Percentiles rank a stretch among this genome's conserved stretches.
Evolutionary conservation across 305 asterid genomes (phyloP).

Genomic region (Solanum hybrid): DNA sequence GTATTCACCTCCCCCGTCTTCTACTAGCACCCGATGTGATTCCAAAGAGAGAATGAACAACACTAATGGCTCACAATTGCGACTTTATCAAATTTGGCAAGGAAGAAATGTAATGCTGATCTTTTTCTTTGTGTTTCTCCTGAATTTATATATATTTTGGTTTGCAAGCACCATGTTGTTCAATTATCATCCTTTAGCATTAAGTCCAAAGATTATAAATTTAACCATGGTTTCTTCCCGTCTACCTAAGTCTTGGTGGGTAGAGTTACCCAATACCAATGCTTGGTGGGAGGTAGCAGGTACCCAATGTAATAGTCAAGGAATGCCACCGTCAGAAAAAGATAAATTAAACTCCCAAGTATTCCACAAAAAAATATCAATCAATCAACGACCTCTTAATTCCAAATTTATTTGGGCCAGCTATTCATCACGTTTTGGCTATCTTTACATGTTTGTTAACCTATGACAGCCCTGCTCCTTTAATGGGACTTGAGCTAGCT

Average conservation of each 20-base stretch:
- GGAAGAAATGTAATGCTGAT: slow-evolving; percentile 36
- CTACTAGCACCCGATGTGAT: neutral
- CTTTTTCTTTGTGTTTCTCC: neutral
- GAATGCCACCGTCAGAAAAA: neutral
- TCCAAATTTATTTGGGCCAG: neutral
- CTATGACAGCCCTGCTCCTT: neutral
- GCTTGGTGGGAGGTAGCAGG: neutral
- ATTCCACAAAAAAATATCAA: neutral
- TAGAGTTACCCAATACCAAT: neutral
- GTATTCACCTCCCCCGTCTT: slow-evolving; percentile 20
- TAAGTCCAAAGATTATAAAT: neutral
- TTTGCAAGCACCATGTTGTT: neutral
- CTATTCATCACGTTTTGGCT: neutral
- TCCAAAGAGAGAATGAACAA: slow-evolving; percentile 6
- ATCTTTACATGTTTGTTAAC: neutral
- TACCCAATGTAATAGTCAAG: neutral
- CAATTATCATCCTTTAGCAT: neutral
- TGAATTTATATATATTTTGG: neutral
- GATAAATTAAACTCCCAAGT: neutral
- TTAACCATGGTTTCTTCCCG: neutral
- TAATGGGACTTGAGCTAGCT: neutral
- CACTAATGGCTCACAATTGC: slow-evolving; percentile 19
- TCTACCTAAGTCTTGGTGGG: neutral
- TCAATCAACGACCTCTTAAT: neutral
- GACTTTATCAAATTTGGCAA: slow-evolving; percentile 39